phyloP scores from a whole-genome alignment of 306 rosid species.

The Argentina anserina region DNA sequence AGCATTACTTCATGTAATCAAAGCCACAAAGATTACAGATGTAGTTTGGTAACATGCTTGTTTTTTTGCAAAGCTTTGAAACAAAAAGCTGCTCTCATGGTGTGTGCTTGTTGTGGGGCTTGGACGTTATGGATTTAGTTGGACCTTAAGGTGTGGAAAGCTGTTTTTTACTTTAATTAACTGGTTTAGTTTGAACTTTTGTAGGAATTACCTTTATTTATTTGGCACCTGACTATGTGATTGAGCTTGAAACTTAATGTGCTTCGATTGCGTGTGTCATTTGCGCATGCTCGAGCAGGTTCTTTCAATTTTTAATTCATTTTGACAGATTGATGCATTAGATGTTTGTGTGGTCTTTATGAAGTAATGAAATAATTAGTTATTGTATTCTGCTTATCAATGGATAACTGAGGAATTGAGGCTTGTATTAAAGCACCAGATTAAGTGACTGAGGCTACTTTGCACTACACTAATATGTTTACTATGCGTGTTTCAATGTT shows the following conservation, averaged over 20 bases:
- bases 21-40: slow-evolving; percentile 8
- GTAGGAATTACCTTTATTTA: slow-evolving; percentile 5
- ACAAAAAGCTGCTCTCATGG: slow-evolving; percentile 35
- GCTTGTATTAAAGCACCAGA: background rate
- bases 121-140: slow-evolving; percentile 33
- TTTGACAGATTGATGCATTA: background rate
- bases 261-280: slow-evolving; percentile 22
- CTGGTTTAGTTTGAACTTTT: background rate
- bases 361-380: background rate
- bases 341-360: background rate
- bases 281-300: slow-evolving; percentile 26
- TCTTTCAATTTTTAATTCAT: slow-evolving; percentile 3
- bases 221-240: slow-evolving; percentile 7
- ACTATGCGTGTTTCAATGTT: background rate
- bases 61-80: slow-evolving; percentile 26
- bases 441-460: background rate
- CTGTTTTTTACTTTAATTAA: slow-evolving; percentile 10
- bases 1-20: slow-evolving; percentile 16
- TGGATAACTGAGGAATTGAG: background rate
- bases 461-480: background rate
- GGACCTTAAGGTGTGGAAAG: slow-evolving; percentile 30
- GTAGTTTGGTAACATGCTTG: slow-evolving; percentile 22
- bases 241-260: slow-evolving; percentile 8
- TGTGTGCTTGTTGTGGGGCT: slow-evolving; percentile 13
- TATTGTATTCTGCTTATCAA: background rate